phyloP scores from a whole-genome alignment of 805 yeast genomes.

The Teunomyces kruisii region DNA sequence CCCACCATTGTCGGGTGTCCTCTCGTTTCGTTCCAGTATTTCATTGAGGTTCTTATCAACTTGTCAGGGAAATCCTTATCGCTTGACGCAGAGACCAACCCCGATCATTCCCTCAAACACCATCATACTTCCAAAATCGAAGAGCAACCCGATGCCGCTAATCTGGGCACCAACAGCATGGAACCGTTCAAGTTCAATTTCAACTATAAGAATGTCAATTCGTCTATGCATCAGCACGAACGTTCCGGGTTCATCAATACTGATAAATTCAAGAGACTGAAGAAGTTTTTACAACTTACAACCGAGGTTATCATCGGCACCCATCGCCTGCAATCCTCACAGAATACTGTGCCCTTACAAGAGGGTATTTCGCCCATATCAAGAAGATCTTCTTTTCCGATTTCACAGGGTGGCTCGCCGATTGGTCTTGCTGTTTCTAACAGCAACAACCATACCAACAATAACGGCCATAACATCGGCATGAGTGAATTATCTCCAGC shows the following conservation, averaged over 20 bases:
- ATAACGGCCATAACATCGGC: neutral
- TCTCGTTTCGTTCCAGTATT: slow-evolving; percentile 78
- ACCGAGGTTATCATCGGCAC: slow-evolving; percentile 83
- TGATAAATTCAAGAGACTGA: slow-evolving; percentile 70
- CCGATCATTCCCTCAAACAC: slow-evolving; percentile 3
- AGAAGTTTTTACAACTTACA: slow-evolving; percentile 78
- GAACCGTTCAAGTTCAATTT: slow-evolving; percentile 24
- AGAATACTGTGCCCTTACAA: slow-evolving; percentile 19
- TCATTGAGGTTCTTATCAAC: slow-evolving; percentile 80
- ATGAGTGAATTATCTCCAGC: neutral
- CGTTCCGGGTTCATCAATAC: slow-evolving; percentile 64
- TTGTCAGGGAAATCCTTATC: slow-evolving; percentile 58
- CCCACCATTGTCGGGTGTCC: slow-evolving; percentile 77
- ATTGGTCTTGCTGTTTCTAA: neutral
- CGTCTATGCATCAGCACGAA: slow-evolving; percentile 24
- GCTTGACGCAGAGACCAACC: slow-evolving; percentile 17
- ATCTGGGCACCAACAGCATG: neutral
- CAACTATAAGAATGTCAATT: slow-evolving; percentile 15
- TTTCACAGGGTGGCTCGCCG: neutral
- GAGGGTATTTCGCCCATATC: neutral
- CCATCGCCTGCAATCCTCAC: slow-evolving; percentile 38
- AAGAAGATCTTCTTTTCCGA: slow-evolving; percentile 2
- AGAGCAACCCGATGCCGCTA: neutral
- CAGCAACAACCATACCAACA: neutral
- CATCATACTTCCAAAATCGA: neutral